These are phyloP conservation scores for Xylariaceae sp. DNA, from an alignment of 2,329 filamentous ascomycete species.

Conservation along the genomic window DNA sequence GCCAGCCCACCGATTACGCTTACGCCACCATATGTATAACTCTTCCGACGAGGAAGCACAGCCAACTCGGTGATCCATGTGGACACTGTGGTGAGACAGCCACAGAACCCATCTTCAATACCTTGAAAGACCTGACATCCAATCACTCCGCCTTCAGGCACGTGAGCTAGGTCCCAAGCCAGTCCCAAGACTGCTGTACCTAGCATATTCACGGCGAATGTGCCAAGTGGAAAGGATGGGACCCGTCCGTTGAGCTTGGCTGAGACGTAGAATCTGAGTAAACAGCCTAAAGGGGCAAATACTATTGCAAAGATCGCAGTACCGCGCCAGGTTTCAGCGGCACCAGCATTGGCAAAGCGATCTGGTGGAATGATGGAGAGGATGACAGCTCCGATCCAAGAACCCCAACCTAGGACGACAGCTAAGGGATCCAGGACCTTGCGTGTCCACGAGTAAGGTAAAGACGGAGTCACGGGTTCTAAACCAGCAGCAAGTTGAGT, in stretches of 20 bases:
- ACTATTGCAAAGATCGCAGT: slow-evolving; percentile 71
- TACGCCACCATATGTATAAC: slow-evolving; percentile 63
- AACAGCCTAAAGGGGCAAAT: slow-evolving; percentile 77
- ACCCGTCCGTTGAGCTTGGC: slow-evolving; percentile 65
- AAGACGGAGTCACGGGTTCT: slow-evolving; percentile 54
- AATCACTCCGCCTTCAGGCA: slow-evolving; percentile 47
- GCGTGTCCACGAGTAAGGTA: slow-evolving; percentile 55
- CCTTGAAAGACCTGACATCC: slow-evolving; percentile 68
- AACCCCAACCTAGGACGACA: slow-evolving; percentile 64
- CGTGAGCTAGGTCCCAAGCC: slow-evolving; percentile 75
- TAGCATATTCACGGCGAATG: slow-evolving; percentile 75
- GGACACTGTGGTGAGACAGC: slow-evolving; percentile 62
- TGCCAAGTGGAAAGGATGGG: slow-evolving; percentile 75
- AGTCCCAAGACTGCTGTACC: slow-evolving; percentile 73
- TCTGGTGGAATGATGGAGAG: slow-evolving; percentile 69
- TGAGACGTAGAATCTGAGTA: slow-evolving; percentile 70
- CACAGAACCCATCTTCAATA: slow-evolving; percentile 65
- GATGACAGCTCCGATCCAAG: slow-evolving; percentile 74
- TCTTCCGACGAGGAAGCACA: slow-evolving; percentile 42
- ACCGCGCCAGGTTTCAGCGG: slow-evolving; percentile 66
- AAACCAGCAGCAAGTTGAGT: slow-evolving; percentile 68
- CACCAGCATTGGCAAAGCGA: slow-evolving; percentile 31
- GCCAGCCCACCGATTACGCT: slow-evolving; percentile 59
- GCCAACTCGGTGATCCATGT: slow-evolving; percentile 63
- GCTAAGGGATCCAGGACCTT: slow-evolving; percentile 59